Evolutionary conservation across 2,329 filamentous ascomycete genomes (phyloP), one percentile per base, ranked within the genome.

Genomic region (Botryotinia globosa): DNA sequence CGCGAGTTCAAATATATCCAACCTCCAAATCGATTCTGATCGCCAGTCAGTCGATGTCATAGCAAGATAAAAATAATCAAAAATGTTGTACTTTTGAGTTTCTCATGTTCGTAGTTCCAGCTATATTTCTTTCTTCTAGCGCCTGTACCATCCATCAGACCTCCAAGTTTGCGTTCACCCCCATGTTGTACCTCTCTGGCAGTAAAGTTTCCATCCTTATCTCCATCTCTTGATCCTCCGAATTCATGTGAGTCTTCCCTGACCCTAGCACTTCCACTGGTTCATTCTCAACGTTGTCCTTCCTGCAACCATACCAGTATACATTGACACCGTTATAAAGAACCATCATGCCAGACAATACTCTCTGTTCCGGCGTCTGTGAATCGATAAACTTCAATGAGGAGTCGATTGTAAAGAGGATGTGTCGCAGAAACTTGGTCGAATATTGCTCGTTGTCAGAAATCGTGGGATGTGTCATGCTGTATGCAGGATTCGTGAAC

Each of bases 161-260:
- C 4, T 22, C 3, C n/a, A 58, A 34, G 16, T 34, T 58, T 0
- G 14, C n/a, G 29, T 29, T 29, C 14, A 9, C 3, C 14, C 14
- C 51, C n/a, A 56, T 56, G n/a, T 29, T 56, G 16, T 56, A 56
- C 14, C 14, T 29, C n/a, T 14, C 14, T 29, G 51, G 51, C 4
- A 56, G 14, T 14, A 56, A 3, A 34, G 8, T 22, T 25, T 64
- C 42, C n/a, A 64, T 34, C 8, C 1, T n/a, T 4, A 45, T 44
- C 8, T 32, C 61, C 56, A 34, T 58, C 10, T 61, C 25, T 4
- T 16, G 14, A 25, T 61, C 34, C 22, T 61, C 58, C 6, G 4
- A 0, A 4, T 8, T 56, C 14, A 32, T 56, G 12, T 0, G 16
- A 12, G 0, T 34, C 12, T 37, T 39, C 22, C 14, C 34, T 2